These are phyloP conservation scores for Aureobasidium sp. DNA, from an alignment of 2,329 filamentous ascomycete genomes.

Conservation along the genomic window DNA sequence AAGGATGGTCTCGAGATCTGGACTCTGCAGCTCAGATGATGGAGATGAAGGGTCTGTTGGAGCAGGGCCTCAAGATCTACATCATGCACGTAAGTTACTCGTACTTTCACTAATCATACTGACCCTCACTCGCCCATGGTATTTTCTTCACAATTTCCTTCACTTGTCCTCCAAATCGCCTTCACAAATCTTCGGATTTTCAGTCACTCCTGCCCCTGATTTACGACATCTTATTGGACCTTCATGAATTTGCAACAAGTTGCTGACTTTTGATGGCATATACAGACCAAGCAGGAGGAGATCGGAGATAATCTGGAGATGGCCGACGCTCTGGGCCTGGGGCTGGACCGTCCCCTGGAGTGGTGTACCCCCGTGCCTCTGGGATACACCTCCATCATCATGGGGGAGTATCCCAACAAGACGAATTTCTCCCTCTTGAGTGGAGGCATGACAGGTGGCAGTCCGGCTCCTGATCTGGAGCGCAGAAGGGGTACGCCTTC, in stretches of 20 bases:
- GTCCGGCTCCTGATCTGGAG: neutral
- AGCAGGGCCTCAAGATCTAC: neutral
- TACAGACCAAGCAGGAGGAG: conserved; percentile 5
- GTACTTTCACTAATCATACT: no score
- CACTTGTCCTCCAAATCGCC: neutral
- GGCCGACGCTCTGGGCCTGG: conserved; percentile 1
- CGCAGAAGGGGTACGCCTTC: neutral
- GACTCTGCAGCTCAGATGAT: neutral
- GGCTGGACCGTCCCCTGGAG: neutral
- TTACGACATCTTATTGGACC: neutral
- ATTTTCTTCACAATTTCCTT: no score
- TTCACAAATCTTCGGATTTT: no score
- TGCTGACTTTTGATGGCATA: conserved; percentile 12
- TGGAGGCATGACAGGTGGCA: neutral
- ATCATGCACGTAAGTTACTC: conserved; percentile 15
- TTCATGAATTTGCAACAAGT: neutral
- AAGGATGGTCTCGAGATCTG: neutral
- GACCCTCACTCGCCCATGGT: neutral
- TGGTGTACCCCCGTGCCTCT: neutral
- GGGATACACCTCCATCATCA: conserved; percentile 5
- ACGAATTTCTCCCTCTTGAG: neutral
- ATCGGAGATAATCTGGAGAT: neutral
- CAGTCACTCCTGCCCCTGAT: neutral
- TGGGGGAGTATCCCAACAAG: neutral
- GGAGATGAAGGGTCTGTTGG: neutral